These are phyloP conservation scores for Epichloe typhina DNA, from an alignment of 2,329 filamentous ascomycete genomes.

Conservation along the genomic window DNA sequence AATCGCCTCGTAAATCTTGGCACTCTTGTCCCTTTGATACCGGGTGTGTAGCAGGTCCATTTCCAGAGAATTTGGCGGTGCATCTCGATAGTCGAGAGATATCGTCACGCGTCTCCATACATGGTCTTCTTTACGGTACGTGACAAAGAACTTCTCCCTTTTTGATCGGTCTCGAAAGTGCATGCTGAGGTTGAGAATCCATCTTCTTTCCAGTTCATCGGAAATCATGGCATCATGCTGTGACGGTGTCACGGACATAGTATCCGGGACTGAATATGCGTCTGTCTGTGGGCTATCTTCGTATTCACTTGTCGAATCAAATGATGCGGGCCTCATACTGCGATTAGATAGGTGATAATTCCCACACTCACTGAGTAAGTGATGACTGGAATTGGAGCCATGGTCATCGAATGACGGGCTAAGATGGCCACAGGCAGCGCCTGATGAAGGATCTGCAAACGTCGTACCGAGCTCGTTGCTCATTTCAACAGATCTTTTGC, in stretches of 20 bases:
- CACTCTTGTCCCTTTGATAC: slow-evolving; percentile 83
- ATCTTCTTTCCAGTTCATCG: slow-evolving; percentile 72
- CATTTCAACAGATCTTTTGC: slow-evolving; percentile 22
- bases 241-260: slow-evolving; percentile 35
- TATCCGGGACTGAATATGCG: slow-evolving; percentile 24
- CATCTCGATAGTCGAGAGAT: slow-evolving; percentile 80
- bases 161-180: slow-evolving; percentile 89
- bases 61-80: slow-evolving; percentile 71
- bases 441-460: slow-evolving; percentile 27
- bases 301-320: not conserved
- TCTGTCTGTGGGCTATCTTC: slow-evolving; percentile 16
- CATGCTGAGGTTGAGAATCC: slow-evolving; percentile 98
- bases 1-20: slow-evolving; percentile 88
- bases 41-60: slow-evolving; percentile 63
- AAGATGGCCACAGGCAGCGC: slow-evolving; percentile 32
- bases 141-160: slow-evolving; percentile 96
- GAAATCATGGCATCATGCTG: slow-evolving; percentile 53
- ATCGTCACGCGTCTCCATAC: slow-evolving; percentile 82
- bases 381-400: not conserved
- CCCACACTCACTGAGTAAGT: not conserved
- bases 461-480: slow-evolving; percentile 13
- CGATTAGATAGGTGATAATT: not conserved
- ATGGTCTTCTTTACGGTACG: slow-evolving; percentile 69
- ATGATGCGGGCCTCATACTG: not conserved
- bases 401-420: slow-evolving; percentile 4